Base-by-base conservation (phyloP, 306 rosid genomes). In the Sophora flavescens region DNA sequence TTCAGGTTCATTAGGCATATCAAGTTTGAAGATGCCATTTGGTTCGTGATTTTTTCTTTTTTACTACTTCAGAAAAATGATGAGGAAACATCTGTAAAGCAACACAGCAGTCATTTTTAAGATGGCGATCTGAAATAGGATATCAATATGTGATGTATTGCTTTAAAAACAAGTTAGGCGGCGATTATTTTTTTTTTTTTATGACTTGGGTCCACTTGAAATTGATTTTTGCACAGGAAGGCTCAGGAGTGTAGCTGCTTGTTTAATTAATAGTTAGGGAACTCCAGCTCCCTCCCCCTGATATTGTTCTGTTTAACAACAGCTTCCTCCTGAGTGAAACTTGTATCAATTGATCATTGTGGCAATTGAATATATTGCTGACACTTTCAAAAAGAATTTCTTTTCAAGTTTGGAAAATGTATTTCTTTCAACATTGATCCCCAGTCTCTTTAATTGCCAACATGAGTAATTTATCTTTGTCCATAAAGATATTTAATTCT, bases 251-350 rank as follows among this genome's bases (percentile, higher is more conserved):
- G 68, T 42, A 60, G 78, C 60, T 67, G 59, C 58, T 53, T 75
- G 8, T 18, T 74, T 22, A 57, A 6, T 75, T n/a, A 66, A 41
- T 51, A 67, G 10, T 75, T 26, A 66, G 28, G 50, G 74, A 65
- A 76, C 67, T 77, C 15, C 47, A 56, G 60, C 51, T 30, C 73
- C 53, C 72, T 64, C 66, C 45, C 73, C 5, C 68, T 12, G 62
- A 48, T 74, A 58, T 62, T 67, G 70, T 67, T 74, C 39, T 80
- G 51, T 67, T 74, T 66, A 58, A 65, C 56, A 38, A 32, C 75
- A 74, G 76, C 51, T 59, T 74, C 80, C 71, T 67, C 80, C 70
- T 6, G 30, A 58, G 57, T 67, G 58, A 45, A 80, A 74, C 15
- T 68, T 18, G 0, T 16, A 61, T 60, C 48, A 75, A 32, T 81